Conservation (phyloP, 176 grass and related monocot genomes). For the Cenchrus fungigraminus region DNA sequence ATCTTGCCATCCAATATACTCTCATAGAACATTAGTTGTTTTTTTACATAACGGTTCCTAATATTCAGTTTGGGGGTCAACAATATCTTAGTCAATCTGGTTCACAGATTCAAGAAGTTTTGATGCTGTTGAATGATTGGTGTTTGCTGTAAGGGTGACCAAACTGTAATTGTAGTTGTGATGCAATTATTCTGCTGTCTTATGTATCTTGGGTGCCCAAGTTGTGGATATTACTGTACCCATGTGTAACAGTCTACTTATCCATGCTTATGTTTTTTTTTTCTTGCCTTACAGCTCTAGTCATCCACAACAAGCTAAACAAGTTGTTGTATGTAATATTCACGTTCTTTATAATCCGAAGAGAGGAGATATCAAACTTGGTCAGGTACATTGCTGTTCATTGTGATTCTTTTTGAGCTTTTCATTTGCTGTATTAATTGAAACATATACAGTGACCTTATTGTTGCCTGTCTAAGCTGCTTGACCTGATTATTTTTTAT, state of each 20-base stretch:
- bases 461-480: constrained; percentile 5
- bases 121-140: background rate
- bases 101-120: background rate
- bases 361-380: constrained; percentile 95
- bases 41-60: background rate
- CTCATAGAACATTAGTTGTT: background rate
- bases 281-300: constrained; percentile 47
- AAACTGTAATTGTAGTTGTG: background rate
- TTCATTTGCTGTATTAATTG: constrained; percentile 18
- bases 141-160: background rate
- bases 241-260: constrained; percentile 12
- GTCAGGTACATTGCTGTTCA: constrained; percentile 62
- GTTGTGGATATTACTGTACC: background rate
- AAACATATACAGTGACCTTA: background rate
- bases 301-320: constrained; percentile 53
- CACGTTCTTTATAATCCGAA: constrained; percentile 97
- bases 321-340: constrained; percentile 85
- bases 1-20: background rate
- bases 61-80: background rate
- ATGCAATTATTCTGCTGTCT: constrained; percentile 5
- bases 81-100: background rate
- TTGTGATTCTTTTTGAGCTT: constrained; percentile 17
- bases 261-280: constrained; percentile 29
- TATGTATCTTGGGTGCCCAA: constrained; percentile 17
- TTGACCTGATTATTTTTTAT: constrained; percentile 4